Percentiles rank a stretch among this genome's conserved stretches.
These are phyloP conservation scores for Gymnopilus dilepis DNA, from an alignment of 768 basidiomycete species.

Conservation along the genomic window DNA sequence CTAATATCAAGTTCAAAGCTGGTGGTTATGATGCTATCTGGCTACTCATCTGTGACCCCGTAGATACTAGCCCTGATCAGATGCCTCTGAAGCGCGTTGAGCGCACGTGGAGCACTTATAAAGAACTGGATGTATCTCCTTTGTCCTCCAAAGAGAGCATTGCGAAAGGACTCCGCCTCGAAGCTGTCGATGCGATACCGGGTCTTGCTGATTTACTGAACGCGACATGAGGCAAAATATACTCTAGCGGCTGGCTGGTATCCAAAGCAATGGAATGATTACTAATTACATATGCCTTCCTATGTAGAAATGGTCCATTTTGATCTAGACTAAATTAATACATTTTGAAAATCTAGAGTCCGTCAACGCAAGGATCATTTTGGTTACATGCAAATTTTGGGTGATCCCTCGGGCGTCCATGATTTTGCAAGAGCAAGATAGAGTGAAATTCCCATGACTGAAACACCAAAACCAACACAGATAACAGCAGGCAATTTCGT, in stretches of 20 bases:
- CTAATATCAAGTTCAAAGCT: constrained; percentile 51
- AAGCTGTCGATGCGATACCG: constrained; percentile 57
- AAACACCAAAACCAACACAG: constrained; percentile 75
- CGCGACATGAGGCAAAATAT: neutral
- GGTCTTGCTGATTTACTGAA: constrained; percentile 51
- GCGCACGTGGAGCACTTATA: constrained; percentile 68
- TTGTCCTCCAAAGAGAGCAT: constrained; percentile 73
- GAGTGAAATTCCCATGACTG: constrained; percentile 81
- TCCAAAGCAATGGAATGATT: constrained; percentile 11
- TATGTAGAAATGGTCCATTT: constrained; percentile 28
- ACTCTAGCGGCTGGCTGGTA: neutral
- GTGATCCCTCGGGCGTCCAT: constrained; percentile 74
- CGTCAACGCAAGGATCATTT: neutral
- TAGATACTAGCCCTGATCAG: constrained; percentile 47
- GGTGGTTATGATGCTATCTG: constrained; percentile 98
- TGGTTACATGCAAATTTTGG: constrained; percentile 67
- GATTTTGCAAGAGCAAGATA: constrained; percentile 78
- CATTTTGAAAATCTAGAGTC: neutral
- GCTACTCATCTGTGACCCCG: constrained; percentile 80
- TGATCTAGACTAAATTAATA: constrained; percentile 26
- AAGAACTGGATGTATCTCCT: constrained; percentile 70
- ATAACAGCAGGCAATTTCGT: constrained; percentile 75
- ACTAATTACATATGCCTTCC: constrained; percentile 26
- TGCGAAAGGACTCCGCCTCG: constrained; percentile 68
- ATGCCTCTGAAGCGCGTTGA: constrained; percentile 66